A percentile compares a stretch with the other conserved stretches of the same genome.
These are phyloP conservation scores for Physcomitrium patens DNA, from an alignment of 225 moss, liverwort and hornwort species.

Conservation along the genomic window DNA sequence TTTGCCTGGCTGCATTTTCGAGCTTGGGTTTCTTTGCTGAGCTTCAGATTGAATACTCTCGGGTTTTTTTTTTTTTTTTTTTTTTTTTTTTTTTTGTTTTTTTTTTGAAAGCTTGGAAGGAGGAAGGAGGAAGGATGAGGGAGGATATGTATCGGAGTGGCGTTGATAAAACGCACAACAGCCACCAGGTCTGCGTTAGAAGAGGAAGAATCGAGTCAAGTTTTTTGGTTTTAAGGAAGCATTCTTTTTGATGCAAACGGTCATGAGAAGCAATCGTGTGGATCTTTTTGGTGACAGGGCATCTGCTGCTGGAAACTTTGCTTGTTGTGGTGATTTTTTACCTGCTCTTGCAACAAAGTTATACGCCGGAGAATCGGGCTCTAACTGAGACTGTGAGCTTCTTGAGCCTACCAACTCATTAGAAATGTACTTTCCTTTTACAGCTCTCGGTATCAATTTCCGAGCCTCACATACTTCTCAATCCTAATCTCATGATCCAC, in stretches of 20 bases:
- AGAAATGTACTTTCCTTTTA: background rate
- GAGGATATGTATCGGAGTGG: background rate
- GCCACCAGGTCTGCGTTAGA: background rate
- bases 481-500: background rate
- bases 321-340: conserved; percentile 81
- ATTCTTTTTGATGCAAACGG: background rate
- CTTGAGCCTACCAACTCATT: background rate
- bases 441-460: no score
- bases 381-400: conserved; percentile 72
- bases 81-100: no score
- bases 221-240: background rate
- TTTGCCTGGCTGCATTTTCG: background rate
- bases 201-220: conserved; percentile 20
- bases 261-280: background rate
- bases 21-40: background rate
- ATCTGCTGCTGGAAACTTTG: conserved; percentile 84
- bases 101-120: background rate
- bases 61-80: background rate
- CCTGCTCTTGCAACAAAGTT: conserved; percentile 88
- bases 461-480: background rate
- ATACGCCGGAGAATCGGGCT: conserved; percentile 87
- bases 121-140: background rate
- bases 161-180: background rate
- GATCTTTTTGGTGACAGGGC: conserved; percentile 60
- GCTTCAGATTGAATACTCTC: background rate